Evolutionary conservation across 371 early-diverging fungal genomes (phyloP).

Genomic region (Actinomortierella wolfii): DNA sequence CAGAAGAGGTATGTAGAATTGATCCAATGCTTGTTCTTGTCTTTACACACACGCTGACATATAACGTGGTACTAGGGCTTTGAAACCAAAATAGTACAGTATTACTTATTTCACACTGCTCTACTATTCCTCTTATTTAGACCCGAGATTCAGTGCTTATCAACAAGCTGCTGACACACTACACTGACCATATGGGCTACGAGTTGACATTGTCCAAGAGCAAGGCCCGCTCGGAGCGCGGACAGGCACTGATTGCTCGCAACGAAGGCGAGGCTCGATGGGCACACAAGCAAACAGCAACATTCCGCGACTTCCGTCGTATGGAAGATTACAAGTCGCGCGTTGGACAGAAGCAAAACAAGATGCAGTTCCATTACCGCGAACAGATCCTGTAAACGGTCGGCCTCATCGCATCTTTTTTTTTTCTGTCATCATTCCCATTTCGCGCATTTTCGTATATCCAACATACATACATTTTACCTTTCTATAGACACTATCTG

Average conservation of each 20-base stretch:
- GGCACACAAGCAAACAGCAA: conserved; percentile 50
- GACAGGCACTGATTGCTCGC: conserved; percentile 39
- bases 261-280: conserved; percentile 46
- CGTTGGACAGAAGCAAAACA: conserved; percentile 84
- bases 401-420: neutral
- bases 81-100: neutral
- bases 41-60: neutral
- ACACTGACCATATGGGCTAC: conserved; percentile 48
- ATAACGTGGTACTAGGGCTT: neutral
- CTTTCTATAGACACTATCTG: neutral
- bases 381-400: conserved; percentile 69
- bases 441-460: too few relatives aligned
- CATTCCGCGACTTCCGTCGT: conserved; percentile 60
- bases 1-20: conserved; percentile 55
- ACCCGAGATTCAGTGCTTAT: conserved; percentile 63
- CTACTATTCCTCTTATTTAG: conserved; percentile 3
- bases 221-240: conserved; percentile 42
- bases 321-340: conserved; percentile 71
- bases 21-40: conserved; percentile 6
- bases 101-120: neutral
- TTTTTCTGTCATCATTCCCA: too few relatives aligned
- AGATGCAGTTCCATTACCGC: conserved; percentile 85
- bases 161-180: conserved; percentile 59
- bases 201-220: conserved; percentile 31
- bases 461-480: neutral